These are phyloP conservation scores for Malassezia cuniculi DNA, from an alignment of 1,284 basidiomycete genomes.

Conservation along the genomic window DNA sequence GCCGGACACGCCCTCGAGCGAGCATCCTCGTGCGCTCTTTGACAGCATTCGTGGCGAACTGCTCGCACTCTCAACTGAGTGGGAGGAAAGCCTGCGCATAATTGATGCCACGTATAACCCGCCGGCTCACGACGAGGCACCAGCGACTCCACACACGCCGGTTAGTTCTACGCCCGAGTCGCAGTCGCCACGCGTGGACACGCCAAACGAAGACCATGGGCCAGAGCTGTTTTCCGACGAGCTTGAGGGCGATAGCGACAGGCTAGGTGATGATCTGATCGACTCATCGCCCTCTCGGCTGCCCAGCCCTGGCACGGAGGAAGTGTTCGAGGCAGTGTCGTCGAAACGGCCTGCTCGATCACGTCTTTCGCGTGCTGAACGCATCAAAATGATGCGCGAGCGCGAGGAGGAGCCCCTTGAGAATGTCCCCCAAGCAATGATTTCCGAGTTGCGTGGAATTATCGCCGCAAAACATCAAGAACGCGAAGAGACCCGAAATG, in stretches of 20 bases:
- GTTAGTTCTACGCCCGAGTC: conserved; percentile 14
- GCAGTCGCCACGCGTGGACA: conserved; percentile 25
- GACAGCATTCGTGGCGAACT: conserved; percentile 37
- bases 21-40: conserved; percentile 22
- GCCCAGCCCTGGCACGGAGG: conserved; percentile 30
- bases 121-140: conserved; percentile 9
- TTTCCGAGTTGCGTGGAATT: conserved; percentile 10
- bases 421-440: conserved; percentile 2
- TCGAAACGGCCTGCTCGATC: conserved; percentile 6
- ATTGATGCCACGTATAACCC: conserved; percentile 18
- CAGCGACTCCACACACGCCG: not conserved
- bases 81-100: conserved; percentile 34
- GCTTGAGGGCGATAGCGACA: not conserved
- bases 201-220: conserved; percentile 21
- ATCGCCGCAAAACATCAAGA: no score
- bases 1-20: conserved; percentile 1
- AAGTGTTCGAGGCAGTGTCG: conserved; percentile 34
- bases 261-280: not conserved
- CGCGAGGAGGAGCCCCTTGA: not conserved
- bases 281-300: conserved; percentile 21
- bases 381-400: conserved; percentile 15
- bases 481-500: no score
- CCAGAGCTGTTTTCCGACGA: conserved; percentile 3
- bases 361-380: conserved; percentile 24
- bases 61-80: conserved; percentile 28